Evolutionary conservation across 2,329 filamentous ascomycete genomes (phyloP), one percentile per base, ranked within the genome.

Genomic region (Acephala macrosclerotiorum): DNA sequence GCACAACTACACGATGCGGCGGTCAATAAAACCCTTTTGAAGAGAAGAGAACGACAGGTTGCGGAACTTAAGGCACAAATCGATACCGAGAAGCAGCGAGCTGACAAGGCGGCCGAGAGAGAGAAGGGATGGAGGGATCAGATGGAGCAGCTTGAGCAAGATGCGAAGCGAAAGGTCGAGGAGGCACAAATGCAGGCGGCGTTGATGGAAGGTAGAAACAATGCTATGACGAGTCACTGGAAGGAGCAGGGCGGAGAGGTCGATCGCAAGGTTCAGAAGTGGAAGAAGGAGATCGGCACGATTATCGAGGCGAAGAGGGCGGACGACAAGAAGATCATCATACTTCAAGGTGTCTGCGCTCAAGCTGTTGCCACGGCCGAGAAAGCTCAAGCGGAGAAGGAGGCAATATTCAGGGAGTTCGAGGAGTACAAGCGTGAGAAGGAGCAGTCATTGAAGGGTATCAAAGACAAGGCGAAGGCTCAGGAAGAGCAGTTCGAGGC

Each of bases 41-140:
- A 88, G 64, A 84, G 91, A 64, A 91, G 92, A 74, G 91, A 94
- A 74, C 85, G 91, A 14, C 91, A 93, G 76, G 86, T 94, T 49
- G 89, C 91, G 69, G 87, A 89, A 53, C 77, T 93, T 66, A 88
- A 89, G 72, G 82, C 84, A 9, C 82, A 87, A 20, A 81, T 93
- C 33, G 88, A 91, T 47, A 77, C 83, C 1, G 91, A 94, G 78
- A 85, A 86, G 75, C 83, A 85, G 71, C 85, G 88, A 68, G 83
- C 90, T 2, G 79, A 82, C 25, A 83, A 83, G 22, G 89, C 90
- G 5, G 82, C 86, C 67, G 82, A 84, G 59, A 83, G 86, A 35
- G 89, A 92, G 73, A 84, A 77, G 72, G 84, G 70, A 68, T 92
- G 84, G 88, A 87, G 81, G 73, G 84, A 84, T 67, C 84, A 90